phyloP scores from a whole-genome alignment of 2,329 filamentous ascomycete species.

The Xylaria multiplex region DNA sequence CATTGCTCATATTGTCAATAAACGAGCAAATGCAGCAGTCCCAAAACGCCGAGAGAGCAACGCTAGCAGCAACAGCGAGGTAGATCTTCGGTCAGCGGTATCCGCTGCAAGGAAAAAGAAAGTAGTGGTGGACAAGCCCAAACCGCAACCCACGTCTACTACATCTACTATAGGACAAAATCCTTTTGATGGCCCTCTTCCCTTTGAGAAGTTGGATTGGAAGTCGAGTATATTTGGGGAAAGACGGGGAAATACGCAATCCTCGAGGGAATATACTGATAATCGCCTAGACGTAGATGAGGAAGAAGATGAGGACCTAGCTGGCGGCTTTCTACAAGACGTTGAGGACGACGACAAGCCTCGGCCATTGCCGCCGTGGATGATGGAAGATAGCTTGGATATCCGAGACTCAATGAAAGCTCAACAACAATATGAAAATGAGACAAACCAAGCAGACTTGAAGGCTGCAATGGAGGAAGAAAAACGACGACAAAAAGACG shows the following conservation, averaged over 20 bases:
- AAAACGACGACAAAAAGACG: constrained; percentile 55
- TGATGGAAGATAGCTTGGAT: constrained; percentile 69
- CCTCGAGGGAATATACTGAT: constrained; percentile 28
- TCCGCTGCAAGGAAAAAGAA: constrained; percentile 72
- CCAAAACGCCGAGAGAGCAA: constrained; percentile 59
- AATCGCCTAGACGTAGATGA: constrained; percentile 35
- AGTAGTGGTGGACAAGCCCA: constrained; percentile 43
- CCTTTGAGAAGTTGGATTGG: constrained; percentile 87
- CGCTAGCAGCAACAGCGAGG: constrained; percentile 76
- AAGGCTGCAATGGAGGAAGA: constrained; percentile 67
- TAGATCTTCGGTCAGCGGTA: constrained; percentile 81
- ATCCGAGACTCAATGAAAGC: constrained; percentile 71
- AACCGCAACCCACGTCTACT: constrained; percentile 46
- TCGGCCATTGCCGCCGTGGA: constrained; percentile 80
- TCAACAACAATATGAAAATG: constrained; percentile 64
- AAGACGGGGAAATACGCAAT: constrained; percentile 48
- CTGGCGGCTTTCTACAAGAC: constrained; percentile 53
- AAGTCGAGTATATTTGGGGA: constrained; percentile 68
- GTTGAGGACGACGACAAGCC: constrained; percentile 55
- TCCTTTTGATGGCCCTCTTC: constrained; percentile 80
- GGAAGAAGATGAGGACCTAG: constrained; percentile 43
- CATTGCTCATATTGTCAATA: constrained; percentile 80
- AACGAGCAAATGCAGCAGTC: constrained; percentile 71
- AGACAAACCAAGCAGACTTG: constrained; percentile 72
- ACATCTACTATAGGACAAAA: constrained; percentile 65